Conservation (phyloP, 1,284 basidiomycete species). For the Apiotrichum akiyoshidainum region DNA sequence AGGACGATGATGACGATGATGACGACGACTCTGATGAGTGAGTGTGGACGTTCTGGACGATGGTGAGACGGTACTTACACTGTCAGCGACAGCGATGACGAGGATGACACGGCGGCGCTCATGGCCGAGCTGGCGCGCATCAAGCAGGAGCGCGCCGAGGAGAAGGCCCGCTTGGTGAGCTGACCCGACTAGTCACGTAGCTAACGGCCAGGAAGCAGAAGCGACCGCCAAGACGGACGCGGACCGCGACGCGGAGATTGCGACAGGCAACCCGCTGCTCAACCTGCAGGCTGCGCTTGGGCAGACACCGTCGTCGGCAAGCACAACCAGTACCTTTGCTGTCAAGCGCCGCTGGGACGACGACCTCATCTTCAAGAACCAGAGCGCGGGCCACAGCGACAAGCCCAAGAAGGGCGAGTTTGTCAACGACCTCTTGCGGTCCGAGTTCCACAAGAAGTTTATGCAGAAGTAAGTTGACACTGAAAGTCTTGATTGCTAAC, state of each 20-base stretch:
- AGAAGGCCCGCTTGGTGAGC: constrained; percentile 66
- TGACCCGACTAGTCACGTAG: not conserved
- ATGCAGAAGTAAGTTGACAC: constrained; percentile 45
- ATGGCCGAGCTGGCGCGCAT: constrained; percentile 92
- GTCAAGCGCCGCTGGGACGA: constrained; percentile 95
- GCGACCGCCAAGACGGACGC: constrained; percentile 65
- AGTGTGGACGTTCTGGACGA: not conserved
- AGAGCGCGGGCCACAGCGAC: constrained; percentile 64
- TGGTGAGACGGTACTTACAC: not conserved
- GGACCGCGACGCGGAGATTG: constrained; percentile 72
- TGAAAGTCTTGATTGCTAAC: not conserved
- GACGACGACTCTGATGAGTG: constrained; percentile 22
- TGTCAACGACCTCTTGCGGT: constrained; percentile 86
- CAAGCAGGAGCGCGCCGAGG: constrained; percentile 87
- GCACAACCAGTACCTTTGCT: constrained; percentile 58
- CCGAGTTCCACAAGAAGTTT: constrained; percentile 71
- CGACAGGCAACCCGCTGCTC: constrained; percentile 76
- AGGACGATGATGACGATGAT: constrained; percentile 55
- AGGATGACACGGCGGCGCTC: constrained; percentile 88
- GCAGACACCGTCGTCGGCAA: constrained; percentile 56
- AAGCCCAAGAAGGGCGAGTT: constrained; percentile 73
- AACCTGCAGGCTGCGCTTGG: constrained; percentile 85
- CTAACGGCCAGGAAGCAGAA: constrained; percentile 61
- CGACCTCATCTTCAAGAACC: constrained; percentile 95
- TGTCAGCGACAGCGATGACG: constrained; percentile 59